A percentile compares a stretch with the other conserved stretches of the same genome.
These are phyloP conservation scores for Kodamaea fukazawae DNA, from an alignment of 805 yeast genomes.

Conservation along the genomic window DNA sequence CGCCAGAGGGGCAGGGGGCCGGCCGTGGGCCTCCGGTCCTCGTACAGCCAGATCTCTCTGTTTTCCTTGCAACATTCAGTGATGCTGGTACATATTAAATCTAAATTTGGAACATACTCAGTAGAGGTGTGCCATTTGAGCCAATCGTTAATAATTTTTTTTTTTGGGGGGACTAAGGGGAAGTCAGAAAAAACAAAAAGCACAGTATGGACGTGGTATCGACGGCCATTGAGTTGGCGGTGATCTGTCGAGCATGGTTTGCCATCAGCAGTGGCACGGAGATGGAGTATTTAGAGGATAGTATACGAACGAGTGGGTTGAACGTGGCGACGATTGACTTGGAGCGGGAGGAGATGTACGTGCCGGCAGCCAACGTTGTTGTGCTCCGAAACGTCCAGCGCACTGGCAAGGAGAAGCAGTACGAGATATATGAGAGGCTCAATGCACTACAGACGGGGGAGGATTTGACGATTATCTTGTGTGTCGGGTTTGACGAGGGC, in stretches of 20 bases:
- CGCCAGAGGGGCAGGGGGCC: no score
- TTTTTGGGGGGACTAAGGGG: no score
- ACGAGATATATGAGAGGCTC: constrained; percentile 9
- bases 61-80: no score
- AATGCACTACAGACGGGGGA: constrained; percentile 7
- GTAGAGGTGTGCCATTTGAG: no score
- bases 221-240: constrained; percentile 7
- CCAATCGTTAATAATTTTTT: no score
- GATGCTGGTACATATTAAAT: no score
- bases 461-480: constrained; percentile 10
- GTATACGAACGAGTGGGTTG: constrained; percentile 1
- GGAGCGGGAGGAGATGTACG: background rate
- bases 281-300: constrained; percentile 2
- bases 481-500: constrained; percentile 8
- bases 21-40: no score
- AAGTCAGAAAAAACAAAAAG: background rate
- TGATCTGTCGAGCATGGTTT: constrained; percentile 4
- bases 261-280: constrained; percentile 3
- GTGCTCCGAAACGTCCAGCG: constrained; percentile 4
- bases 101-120: no score
- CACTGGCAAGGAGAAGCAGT: constrained; percentile 6
- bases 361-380: background rate
- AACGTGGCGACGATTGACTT: constrained; percentile 4
- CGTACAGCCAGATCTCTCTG: no score
- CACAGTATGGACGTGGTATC: constrained; percentile 4